Evolutionary conservation across 2,329 filamentous ascomycete species (phyloP).

Genomic region (Camptophora hylomeconis): DNA sequence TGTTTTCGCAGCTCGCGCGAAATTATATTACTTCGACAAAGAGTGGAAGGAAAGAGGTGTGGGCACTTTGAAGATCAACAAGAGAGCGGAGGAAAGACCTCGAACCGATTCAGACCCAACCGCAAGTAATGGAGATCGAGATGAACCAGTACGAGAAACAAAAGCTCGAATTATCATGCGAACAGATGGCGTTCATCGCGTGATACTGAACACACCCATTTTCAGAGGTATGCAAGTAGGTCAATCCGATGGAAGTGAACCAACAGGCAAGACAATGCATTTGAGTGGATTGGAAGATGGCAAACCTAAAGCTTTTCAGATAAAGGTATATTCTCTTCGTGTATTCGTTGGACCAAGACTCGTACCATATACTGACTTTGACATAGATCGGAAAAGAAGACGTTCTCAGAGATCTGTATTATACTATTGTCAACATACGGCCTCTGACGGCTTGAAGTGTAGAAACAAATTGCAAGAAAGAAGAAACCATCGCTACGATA

Average conservation of each 20-base stretch:
- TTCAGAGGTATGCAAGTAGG: slow-evolving; percentile 69
- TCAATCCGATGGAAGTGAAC: slow-evolving; percentile 46
- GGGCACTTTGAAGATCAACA: slow-evolving; percentile 25
- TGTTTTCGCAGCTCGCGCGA: slow-evolving; percentile 62
- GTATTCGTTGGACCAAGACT: background rate
- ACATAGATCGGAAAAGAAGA: slow-evolving; percentile 30
- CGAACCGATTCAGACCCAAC: slow-evolving; percentile 20
- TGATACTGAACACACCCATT: slow-evolving; percentile 75
- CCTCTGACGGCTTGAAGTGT: too few relatives aligned
- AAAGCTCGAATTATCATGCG: slow-evolving; percentile 72
- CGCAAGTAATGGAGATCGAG: slow-evolving; percentile 26
- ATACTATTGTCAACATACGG: too few relatives aligned
- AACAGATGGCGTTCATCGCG: slow-evolving; percentile 74
- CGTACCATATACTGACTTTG: slow-evolving; percentile 4
- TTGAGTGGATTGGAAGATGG: slow-evolving; percentile 47
- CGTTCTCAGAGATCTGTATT: slow-evolving; percentile 34
- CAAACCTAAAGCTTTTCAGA: slow-evolving; percentile 38
- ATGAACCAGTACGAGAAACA: slow-evolving; percentile 12
- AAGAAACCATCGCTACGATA: too few relatives aligned
- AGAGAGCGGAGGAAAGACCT: slow-evolving; percentile 24
- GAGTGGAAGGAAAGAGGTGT: slow-evolving; percentile 64
- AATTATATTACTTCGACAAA: slow-evolving; percentile 68
- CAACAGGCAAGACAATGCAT: slow-evolving; percentile 56
- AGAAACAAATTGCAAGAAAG: too few relatives aligned
- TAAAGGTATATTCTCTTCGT: slow-evolving; percentile 36